Evolutionary conservation across 192 early-diverging fungal species (phyloP).

Genomic region (Backusella parvicylindrica): DNA sequence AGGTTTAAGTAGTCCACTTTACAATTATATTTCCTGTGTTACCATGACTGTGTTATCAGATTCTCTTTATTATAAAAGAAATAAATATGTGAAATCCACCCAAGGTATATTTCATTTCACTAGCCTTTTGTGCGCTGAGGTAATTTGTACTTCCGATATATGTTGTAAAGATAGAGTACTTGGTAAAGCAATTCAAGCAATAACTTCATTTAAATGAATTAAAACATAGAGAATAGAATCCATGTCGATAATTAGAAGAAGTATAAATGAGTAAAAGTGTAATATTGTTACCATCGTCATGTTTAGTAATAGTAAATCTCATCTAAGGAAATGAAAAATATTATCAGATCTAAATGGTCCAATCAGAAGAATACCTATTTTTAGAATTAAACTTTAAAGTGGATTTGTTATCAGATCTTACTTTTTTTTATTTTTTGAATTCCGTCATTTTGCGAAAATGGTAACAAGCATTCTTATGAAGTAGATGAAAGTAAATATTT

Average conservation of each 20-base stretch:
- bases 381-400: not conserved
- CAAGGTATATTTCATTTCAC: not conserved
- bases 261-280: not conserved
- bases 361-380: not conserved
- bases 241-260: no score
- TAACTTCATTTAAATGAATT: no score
- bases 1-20: not conserved
- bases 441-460: no score
- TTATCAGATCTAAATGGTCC: not conserved
- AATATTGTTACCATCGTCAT: not conserved
- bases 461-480: no score
- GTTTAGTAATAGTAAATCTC: not conserved
- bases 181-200: no score
- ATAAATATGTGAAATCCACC: not conserved
- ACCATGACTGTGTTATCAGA: not conserved
- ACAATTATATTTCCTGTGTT: not conserved
- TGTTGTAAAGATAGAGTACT: no score
- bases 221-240: no score
- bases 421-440: not conserved
- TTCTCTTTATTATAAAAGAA: not conserved
- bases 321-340: not conserved
- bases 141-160: not conserved
- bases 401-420: not conserved
- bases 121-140: not conserved
- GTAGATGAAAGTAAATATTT: not conserved